Percentiles rank a stretch among this genome's conserved stretches.
Conservation (phyloP, 768 basidiomycete species). For the Rhodocollybia butyracea region DNA sequence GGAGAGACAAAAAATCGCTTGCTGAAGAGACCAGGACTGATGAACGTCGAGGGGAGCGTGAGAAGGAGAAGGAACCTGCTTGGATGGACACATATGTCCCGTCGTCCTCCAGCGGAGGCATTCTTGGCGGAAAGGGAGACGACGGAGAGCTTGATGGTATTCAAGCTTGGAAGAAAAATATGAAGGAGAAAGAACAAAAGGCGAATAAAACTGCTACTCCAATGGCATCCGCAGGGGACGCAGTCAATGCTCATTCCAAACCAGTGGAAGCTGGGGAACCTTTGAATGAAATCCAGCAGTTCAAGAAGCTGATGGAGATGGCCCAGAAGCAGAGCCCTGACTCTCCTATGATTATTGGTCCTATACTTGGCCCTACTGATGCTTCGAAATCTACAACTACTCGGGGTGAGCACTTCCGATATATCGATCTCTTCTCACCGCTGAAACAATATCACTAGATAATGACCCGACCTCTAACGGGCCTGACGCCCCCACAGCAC, state of each 20-base stretch:
- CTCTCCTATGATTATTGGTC: constrained; percentile 17
- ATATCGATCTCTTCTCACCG: background rate
- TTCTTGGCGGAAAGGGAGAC: constrained; percentile 56
- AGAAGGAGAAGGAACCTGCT: constrained; percentile 80
- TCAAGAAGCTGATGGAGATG: constrained; percentile 80
- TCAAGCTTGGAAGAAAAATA: constrained; percentile 83
- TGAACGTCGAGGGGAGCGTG: constrained; percentile 47
- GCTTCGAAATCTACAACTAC: constrained; percentile 1
- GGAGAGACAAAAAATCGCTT: constrained; percentile 52
- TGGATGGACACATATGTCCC: constrained; percentile 93
- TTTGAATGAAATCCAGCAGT: constrained; percentile 81
- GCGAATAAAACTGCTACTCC: constrained; percentile 33
- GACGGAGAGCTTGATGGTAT: constrained; percentile 79
- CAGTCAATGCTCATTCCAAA: background rate
- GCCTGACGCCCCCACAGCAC: background rate
- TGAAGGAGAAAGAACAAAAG: constrained; percentile 72
- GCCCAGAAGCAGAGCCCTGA: constrained; percentile 47
- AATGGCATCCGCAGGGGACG: constrained; percentile 19
- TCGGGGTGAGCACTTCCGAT: background rate
- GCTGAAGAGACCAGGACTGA: constrained; percentile 43
- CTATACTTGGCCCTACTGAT: constrained; percentile 7
- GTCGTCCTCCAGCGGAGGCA: constrained; percentile 49
- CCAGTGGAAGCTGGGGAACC: constrained; percentile 21
- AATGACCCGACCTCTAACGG: background rate
- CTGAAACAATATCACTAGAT: background rate